Base-by-base conservation (phyloP, 2,329 filamentous ascomycete genomes). In the Colletotrichum chlorophyti region DNA sequence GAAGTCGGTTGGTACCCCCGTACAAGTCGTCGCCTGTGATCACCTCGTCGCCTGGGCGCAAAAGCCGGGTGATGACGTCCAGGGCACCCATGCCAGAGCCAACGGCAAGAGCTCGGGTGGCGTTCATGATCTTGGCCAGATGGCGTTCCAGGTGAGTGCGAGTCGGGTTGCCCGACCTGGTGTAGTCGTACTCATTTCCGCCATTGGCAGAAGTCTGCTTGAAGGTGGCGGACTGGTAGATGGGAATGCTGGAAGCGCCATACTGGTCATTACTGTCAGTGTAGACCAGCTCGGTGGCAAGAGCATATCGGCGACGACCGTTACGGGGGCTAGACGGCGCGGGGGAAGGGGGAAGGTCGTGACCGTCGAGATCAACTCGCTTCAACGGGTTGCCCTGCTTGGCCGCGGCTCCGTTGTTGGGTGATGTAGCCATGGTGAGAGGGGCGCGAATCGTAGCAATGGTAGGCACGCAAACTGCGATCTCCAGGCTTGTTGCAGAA, bases 41-140 rank as follows among this genome's bases (percentile, higher is more conserved):
- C 32, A 99, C 96, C 76, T 99, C 94, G 72, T 99, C 95, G 59
- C 95, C 95, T 0, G 95, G 94, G 59, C 90, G 87, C 47, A 99
- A 82, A 12, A 98, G 81, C 51, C 95, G 89, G 14, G 93, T 96
- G 65, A 99, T 97, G 63, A 99, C 94, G 75, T 99, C 95, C 68
- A 98, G 80, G 21, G 95, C 95, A 50, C 93, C 95, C 95, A 99
- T 99, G 57, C 95, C 95, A 1, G 94, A 98, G 51, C 93, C 93
- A 40, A 98, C 94, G 45, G 96, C 94, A 47, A 99, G 85, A 9
- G 92, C 91, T 54, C 96, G 90, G 68, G 88, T 87, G 41, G 95
- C 95, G 67, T 91, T 93, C 96, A 99, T 99, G 73, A 99, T 96
- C 84, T 99, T 99, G 70, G 96, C 95, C 67, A 99, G 82, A 75